Base-by-base conservation (phyloP, 1,284 basidiomycete species). In the Exsudoporus floridanus region DNA sequence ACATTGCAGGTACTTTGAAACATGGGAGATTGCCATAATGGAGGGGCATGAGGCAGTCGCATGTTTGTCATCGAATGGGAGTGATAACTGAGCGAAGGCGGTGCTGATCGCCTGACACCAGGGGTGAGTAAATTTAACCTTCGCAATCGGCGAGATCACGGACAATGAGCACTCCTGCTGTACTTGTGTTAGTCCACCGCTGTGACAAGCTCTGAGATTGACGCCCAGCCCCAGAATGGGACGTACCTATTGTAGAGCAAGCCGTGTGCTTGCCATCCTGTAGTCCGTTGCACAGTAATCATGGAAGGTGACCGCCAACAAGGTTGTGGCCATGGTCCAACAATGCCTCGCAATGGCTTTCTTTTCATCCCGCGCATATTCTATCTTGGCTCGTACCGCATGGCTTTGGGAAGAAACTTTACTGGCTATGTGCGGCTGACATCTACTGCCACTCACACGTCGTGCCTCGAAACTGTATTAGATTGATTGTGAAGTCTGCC, bases 41-140 rank as follows among this genome's bases (percentile, higher is more conserved):
- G 23, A 45, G n/a, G 38, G 31, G 44, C 69, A 67, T 58, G 69
- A 67, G 69, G 69, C 16, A 36, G 31, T 50, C 56, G 57, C 64
- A 57, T 71, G 69, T 53, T 19, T 35, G 28, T 28, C 28, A 38
- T 37, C 30, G 13, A 52, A 41, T 30, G 23, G 49, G 51, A 53
- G 39, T 40, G 46, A 34, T 35, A 28, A 19, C 13, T 28, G 39
- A 23, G 33, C 6, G 4, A 27, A 37, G 49, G 67, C 59, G 38
- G 57, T 60, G 47, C 35, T 46, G 53, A 47, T 56, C 27, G 33
- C 28, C 53, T 57, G 56, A 49, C 52, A 57, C 52, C 54, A 62
- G 51, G 56, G 51, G 55, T 55, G 47, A 41, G 46, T 19, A 35
- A 44, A 54, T 53, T 65, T 66, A 60, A 45, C 44, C 58, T 67